Evolutionary conservation across 345 rosid genomes (phyloP).

Genomic region (Populus deltoides): DNA sequence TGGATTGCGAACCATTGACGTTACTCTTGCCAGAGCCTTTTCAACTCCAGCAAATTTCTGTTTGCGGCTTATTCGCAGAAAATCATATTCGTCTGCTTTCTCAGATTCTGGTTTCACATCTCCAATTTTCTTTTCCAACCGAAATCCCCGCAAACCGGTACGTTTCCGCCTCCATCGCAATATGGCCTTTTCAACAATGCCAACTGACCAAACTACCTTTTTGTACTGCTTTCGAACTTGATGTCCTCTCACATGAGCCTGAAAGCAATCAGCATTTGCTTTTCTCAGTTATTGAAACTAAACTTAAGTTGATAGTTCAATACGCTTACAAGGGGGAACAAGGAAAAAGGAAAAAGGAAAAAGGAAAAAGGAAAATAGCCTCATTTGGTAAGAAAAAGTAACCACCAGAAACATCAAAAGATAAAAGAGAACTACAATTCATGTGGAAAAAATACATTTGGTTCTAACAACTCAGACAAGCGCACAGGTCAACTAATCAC

Average conservation of each 20-base stretch:
- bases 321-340: too few relatives aligned
- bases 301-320: neutral
- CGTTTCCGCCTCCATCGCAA: constrained; percentile 68
- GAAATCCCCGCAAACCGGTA: constrained; percentile 60
- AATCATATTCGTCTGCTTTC: constrained; percentile 51
- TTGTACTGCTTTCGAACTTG: constrained; percentile 59
- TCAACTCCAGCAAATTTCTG: constrained; percentile 56
- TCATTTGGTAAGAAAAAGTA: neutral
- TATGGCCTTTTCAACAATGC: constrained; percentile 60
- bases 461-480: neutral
- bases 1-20: constrained; percentile 55
- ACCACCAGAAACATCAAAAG: neutral
- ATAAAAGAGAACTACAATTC: neutral
- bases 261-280: constrained; percentile 12
- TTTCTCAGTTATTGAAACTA: neutral
- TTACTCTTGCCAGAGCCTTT: constrained; percentile 60
- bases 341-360: too few relatives aligned
- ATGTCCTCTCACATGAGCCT: constrained; percentile 75
- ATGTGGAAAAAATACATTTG: neutral
- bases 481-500: neutral
- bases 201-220: constrained; percentile 60
- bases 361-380: too few relatives aligned
- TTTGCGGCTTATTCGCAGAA: constrained; percentile 42
- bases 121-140: constrained; percentile 14
- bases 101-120: constrained; percentile 17